Evolutionary conservation across 2,329 filamentous ascomycete species (phyloP), one percentile per base, ranked within the genome.

Genomic region (Sporothrix schenckii): DNA sequence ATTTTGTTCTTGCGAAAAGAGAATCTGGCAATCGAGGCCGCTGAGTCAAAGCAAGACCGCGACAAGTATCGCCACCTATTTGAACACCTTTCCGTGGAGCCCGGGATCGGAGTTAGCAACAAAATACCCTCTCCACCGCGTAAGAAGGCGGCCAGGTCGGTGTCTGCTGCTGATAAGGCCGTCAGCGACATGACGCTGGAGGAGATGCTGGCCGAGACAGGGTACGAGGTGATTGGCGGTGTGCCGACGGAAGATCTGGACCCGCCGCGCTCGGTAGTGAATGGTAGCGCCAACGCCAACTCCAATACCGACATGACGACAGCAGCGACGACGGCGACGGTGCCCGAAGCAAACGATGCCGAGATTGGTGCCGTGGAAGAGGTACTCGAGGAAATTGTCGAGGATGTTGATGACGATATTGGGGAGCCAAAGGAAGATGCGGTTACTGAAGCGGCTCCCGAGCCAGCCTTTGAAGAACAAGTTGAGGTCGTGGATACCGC

Each of bases 1-100:
- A 86, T 89, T 1, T 84, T 99, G 0, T 99, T 99, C 82, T 91
- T 91, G 74, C 84, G 86, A 4, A 90, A 91, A 74, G 94, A 98
- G 79, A 89, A 94, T 73, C 79, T 92, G 21, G 89, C 93, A 1
- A 81, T 95, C 71, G 85, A 88, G 69, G 89, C 89, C 13, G 86
- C 87, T 10, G 83, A 86, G 65, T 92, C 90, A 0, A 87, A 86
- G 72, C 81, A 82, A 11, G 83, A 88, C 70, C 87, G 92, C 52
- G 83, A 88, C 68, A 84, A 82, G 72, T 88, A 83, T 77, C 82
- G 83, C 53, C 80, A 81, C 70, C 80, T 84, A 34, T 83, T 88
- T 61, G 81, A 82, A 39, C 76, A 78, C 1, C 77, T 86, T 11
- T 78, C 81, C 4, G 76, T 81, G 39, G 75, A 77, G 13, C 39